Evolutionary conservation across 2,329 filamentous ascomycete species (phyloP).

Genomic region (Sclerotinia borealis): DNA sequence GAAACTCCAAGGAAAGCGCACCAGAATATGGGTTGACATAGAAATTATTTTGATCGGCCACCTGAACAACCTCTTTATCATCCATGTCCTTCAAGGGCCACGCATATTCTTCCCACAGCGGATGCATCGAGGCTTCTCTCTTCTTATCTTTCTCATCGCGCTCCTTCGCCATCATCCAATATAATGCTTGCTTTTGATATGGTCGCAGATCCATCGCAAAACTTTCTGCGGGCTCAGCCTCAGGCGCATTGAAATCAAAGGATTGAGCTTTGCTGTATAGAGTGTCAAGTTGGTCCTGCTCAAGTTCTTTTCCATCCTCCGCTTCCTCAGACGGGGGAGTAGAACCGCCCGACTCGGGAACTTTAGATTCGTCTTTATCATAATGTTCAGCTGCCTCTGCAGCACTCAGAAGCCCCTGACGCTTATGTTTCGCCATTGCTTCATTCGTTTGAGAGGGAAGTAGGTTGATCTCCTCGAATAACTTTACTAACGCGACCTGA

Average conservation of each 20-base stretch:
- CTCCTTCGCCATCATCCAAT: conserved; percentile 97
- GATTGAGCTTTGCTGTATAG: conserved; percentile 95
- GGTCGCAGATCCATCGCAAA: conserved; percentile 81
- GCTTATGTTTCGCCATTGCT: conserved; percentile 68
- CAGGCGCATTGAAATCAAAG: conserved; percentile 89
- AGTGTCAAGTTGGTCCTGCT: conserved; percentile 90
- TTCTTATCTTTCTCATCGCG: conserved; percentile 63
- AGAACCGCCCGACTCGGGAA: conserved; percentile 19
- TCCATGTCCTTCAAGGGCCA: conserved; percentile 89
- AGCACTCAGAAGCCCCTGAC: conserved; percentile 79
- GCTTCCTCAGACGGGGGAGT: conserved; percentile 51
- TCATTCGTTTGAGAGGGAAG: conserved; percentile 70
- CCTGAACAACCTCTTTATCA: conserved; percentile 62
- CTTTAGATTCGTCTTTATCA: conserved; percentile 46
- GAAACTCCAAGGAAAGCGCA: conserved; percentile 86
- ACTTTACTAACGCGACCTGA: conserved; percentile 79
- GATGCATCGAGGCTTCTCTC: conserved; percentile 82
- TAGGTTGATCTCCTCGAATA: conserved; percentile 85
- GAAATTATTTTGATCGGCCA: conserved; percentile 66
- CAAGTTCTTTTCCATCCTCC: conserved; percentile 84
- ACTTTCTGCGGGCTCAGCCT: conserved; percentile 72
- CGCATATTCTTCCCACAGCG: conserved; percentile 89
- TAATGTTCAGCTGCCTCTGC: conserved; percentile 82
- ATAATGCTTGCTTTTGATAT: conserved; percentile 89
- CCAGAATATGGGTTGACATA: conserved; percentile 98